Base-by-base conservation (phyloP, 257 asterid genomes). In the Buddleja alternifolia region DNA sequence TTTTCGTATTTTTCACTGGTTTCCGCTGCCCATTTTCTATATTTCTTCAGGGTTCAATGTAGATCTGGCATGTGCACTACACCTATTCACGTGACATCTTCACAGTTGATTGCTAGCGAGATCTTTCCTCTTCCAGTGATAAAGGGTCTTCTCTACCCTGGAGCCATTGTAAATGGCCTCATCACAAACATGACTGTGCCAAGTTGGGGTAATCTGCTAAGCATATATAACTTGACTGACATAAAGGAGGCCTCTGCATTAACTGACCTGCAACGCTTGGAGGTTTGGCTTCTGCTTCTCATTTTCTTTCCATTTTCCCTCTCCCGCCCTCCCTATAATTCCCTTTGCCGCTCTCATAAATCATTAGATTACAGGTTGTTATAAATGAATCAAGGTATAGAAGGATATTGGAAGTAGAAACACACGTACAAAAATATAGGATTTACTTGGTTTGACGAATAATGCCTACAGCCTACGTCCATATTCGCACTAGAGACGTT, bases 101-200 rank as follows among this genome's bases (percentile, higher is more conserved):
- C 96, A 11, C 99, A 94, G 81, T 83, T 94, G 88, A 80, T 94
- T 71, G 82, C 97, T 39, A 87, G 95, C 40, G 96, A 86, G 53
- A 78, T 89, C 25, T 82, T 94, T 72, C 99, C 97, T 41, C 85
- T 86, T 75, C 81, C 93, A 2, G 89, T 89, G 14, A 89, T 94
- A 70, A 94, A 94, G 82, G 87, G 79, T 76, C 88, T 91, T 56
- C 99, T 94, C 69, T 94, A 86, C 77, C 97, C 97, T 0, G 99
- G 99, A 64, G 97, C 99, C 34, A 4, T 87, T 34, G 80, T 76
- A 51, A 79, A 84, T 60, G 86, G 86, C 51, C 80, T 91, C 56
- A 7, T 83, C 65, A 85, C 16, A 42, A 60, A 75, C 74, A 62
- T 68, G 81, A 78, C 83, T 23, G 73, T 94, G 56, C 99, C 97